A percentile compares a stretch with the other conserved stretches of the same genome.
Evolutionary conservation across 179 eudicot species (phyloP).

Genomic region (Vitellaria paradoxa): DNA sequence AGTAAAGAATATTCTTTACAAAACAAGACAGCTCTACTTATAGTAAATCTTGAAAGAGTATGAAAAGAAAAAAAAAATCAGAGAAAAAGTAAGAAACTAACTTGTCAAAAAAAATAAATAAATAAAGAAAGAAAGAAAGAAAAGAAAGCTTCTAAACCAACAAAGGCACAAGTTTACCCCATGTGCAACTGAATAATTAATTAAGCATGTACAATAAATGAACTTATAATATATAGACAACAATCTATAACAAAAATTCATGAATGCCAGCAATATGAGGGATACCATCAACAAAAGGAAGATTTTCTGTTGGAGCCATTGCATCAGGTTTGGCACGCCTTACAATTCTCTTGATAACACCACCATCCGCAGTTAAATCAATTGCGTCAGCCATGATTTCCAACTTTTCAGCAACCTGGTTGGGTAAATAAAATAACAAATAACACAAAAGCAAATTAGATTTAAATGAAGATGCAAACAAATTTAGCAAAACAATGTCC

Average conservation of each 20-base stretch:
- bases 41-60: too few relatives aligned
- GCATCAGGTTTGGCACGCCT: conserved; percentile 80
- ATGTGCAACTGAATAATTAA: neutral
- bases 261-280: neutral
- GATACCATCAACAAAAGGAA: conserved; percentile 88
- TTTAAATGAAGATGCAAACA: neutral
- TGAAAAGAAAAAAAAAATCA: neutral
- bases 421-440: conserved; percentile 4
- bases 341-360: conserved; percentile 74
- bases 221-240: neutral
- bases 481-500: neutral
- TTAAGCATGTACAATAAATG: neutral
- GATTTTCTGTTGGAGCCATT: conserved; percentile 70
- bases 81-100: neutral
- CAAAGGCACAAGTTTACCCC: neutral
- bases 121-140: neutral
- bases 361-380: conserved; percentile 90
- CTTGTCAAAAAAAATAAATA: neutral
- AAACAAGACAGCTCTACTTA: too few relatives aligned
- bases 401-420: conserved; percentile 30
- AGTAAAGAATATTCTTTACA: too few relatives aligned
- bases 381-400: conserved; percentile 60
- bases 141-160: neutral
- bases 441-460: neutral
- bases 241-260: neutral